Base-by-base conservation (phyloP, 495 filamentous ascomycete species). In the Penicillium longicatenatum region DNA sequence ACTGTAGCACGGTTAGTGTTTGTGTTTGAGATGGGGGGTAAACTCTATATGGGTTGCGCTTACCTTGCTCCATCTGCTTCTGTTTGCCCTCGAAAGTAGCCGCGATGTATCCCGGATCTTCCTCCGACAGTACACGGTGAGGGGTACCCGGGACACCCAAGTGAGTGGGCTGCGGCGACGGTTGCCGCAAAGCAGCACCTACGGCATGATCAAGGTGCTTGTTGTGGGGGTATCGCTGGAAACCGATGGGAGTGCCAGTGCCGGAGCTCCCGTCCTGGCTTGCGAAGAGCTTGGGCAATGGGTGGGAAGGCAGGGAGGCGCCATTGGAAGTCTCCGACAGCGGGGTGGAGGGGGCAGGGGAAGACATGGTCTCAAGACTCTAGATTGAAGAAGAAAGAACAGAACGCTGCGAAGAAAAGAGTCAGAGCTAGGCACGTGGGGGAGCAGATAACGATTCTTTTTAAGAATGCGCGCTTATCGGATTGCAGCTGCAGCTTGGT, bases 81-180 rank as follows among this genome's bases (percentile, higher is more conserved):
- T 87, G 83, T 75, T 96, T 97, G 63, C 95, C 95, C 76, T 91
- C 88, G 61, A 98, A 98, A 54, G 91, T 92, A 35, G 94, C 92
- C 7, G 94, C 93, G 57, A 97, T 86, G 75, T 98, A 98, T 62
- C 94, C 94, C 16, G 94, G 87, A n/a, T 92, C 93, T 62, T 91
- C 87, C 62, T 94, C 93, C 9, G 90, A 90, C 35, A 98, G 78
- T 26, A 96, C 79, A 46, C 84, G 76, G 63, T 82, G 80, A 53
- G 84, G 72, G 43, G 82, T 79, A 31, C 82, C 78, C 6, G 89
- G 88, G n/a, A 94, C 83, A 62, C 85, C 88, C 70, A 97, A 75
- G 67, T 97, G 93, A 22, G 91, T 93, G 20, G 93, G 92, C 67
- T 95, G 91, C 7, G 94, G 94, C 16, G 94, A 97, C 6, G 94